Conservation (phyloP, 164 flowering plant genomes). For the Cinnamomum micranthum region DNA sequence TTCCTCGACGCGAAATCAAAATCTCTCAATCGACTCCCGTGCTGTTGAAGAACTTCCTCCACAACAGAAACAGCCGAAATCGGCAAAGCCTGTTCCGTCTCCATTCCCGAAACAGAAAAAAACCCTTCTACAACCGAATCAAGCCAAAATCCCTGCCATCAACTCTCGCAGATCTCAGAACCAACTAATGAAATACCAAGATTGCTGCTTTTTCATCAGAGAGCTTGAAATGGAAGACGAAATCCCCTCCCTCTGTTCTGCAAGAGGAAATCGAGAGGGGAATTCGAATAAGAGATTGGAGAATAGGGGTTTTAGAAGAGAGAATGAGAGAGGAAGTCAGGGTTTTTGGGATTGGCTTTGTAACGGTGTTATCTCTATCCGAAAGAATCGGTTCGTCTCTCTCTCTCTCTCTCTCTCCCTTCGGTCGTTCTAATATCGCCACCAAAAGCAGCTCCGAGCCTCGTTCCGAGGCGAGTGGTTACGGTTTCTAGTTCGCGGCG, state of each 20-base stretch:
- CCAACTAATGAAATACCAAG: not conserved
- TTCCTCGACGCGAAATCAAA: slow-evolving; percentile 52
- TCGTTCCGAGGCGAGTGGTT: slow-evolving; percentile 7
- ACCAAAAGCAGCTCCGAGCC: slow-evolving; percentile 4
- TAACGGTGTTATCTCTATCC: not conserved
- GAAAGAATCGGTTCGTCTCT: not conserved
- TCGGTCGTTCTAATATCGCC: slow-evolving; percentile 1
- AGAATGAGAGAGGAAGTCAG: not conserved
- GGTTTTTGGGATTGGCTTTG: not conserved
- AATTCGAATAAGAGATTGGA: not conserved
- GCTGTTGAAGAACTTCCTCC: slow-evolving; percentile 67
- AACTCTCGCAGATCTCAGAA: not conserved
- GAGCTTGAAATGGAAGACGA: not conserved
- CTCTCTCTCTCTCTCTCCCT: not conserved
- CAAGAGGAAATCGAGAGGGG: not conserved
- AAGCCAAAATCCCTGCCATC: not conserved
- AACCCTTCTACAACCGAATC: not conserved
- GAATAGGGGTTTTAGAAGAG: not conserved
- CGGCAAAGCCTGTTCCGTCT: not conserved
- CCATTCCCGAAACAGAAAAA: slow-evolving; percentile 4
- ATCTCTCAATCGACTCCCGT: slow-evolving; percentile 37
- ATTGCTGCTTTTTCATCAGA: not conserved
- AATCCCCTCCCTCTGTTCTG: too few species aligned
- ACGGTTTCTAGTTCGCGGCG: slow-evolving; percentile 8
- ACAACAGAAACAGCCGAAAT: slow-evolving; percentile 37